These are phyloP conservation scores for Cucumis hystrix DNA, from an alignment of 306 rosid genomes.

Conservation along the genomic window DNA sequence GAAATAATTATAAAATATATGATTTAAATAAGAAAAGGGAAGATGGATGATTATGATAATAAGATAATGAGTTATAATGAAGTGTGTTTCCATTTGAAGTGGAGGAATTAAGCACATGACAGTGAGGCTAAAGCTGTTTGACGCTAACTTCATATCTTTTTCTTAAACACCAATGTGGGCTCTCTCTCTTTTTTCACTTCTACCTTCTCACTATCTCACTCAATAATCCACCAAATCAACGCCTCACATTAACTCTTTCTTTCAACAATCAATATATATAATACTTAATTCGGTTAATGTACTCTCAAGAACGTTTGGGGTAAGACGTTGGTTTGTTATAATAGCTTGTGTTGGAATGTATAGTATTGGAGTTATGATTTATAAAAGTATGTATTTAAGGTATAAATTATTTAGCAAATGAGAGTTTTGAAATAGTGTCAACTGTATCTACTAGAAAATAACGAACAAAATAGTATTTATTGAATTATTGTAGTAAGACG, in stretches of 20 bases:
- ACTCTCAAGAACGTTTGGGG: no score
- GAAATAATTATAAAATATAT: not conserved
- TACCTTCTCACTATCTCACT: not conserved
- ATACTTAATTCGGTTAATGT: no score
- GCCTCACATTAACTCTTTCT: constrained; percentile 7
- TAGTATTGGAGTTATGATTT: no score
- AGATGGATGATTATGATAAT: not conserved
- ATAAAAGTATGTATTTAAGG: no score
- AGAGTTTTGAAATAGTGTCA: no score
- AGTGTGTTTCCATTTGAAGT: not conserved
- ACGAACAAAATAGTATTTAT: no score
- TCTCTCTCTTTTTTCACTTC: constrained; percentile 32
- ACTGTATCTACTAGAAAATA: no score
- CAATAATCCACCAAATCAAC: constrained; percentile 4
- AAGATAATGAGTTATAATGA: not conserved
- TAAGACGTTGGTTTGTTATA: no score
- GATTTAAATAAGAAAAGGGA: no score
- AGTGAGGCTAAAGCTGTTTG: constrained; percentile 50
- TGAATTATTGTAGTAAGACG: no score
- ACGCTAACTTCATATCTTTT: constrained; percentile 37
- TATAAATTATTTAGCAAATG: no score
- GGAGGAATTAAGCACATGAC: constrained; percentile 67
- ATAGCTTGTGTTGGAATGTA: no score
- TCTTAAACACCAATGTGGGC: constrained; percentile 31
- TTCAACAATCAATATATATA: not conserved